Evolutionary conservation across 495 filamentous ascomycete species (phyloP), one percentile per base, ranked within the genome.

Genomic region (Acidiella bohemica): DNA sequence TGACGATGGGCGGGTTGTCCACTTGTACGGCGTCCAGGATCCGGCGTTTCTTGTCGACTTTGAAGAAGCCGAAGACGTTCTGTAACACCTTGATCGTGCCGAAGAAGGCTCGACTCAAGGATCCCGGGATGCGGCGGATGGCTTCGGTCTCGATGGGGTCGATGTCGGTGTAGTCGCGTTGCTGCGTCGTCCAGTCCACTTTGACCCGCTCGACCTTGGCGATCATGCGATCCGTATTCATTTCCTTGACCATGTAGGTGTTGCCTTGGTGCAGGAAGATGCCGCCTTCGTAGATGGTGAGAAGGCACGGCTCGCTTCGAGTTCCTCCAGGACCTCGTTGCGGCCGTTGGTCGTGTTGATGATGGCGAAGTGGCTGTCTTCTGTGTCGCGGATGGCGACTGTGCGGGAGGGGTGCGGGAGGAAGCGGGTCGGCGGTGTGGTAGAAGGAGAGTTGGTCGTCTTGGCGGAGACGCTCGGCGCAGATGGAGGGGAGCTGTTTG

Each of bases 191-290:
- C 86, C 85, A 99, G 60, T 95, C 84, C 25, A 97, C 87, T 39
- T 80, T 76, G n/a, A 96, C 88, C 37, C 72, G 71, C 44, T 72
- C 65, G 18, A 84, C 78, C 43, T 72, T 72, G 0, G 87, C 87
- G 39, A 93, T 74, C 46, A 72, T 73, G 38, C 70, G 69, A 24
- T 88, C 81, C 12, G 78, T 76, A 53, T 76, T 79, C 55, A 96
- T 81, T 51, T 95, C 84, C 50, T 82, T 79, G 39, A 99, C 80
- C 1, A 99, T 72, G 57, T 93, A 99, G 2, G 77, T 90, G 42
- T 75, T 72, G 39, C 90, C 90, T 66, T 95, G 87, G 58, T 96
- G 92, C 5, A 96, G 72, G 68, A 93, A 99, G 47, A 99, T 94
- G 40, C 83, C 90, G 20, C 92, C 90, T 65, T 96, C 88, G 56